These are phyloP conservation scores for Trichoderma reesei DNA, from an alignment of 495 filamentous ascomycete genomes.

Conservation along the genomic window DNA sequence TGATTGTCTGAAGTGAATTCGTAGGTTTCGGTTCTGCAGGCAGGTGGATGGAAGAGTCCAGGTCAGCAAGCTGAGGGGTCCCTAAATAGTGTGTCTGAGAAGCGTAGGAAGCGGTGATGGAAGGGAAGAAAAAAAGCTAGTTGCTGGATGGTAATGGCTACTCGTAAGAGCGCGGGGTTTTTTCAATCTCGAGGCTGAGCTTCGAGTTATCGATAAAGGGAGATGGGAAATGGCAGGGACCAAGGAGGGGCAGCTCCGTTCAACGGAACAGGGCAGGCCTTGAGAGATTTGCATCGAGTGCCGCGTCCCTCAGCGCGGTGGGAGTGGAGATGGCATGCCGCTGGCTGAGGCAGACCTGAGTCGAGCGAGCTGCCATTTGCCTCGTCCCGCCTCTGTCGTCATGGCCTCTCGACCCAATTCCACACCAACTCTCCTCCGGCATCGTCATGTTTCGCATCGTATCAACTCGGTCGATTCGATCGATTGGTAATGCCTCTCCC, in stretches of 20 bases:
- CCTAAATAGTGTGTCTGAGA: background rate
- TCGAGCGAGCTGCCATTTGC: no score
- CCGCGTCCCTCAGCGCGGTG: background rate
- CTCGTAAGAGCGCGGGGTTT: constrained; percentile 5
- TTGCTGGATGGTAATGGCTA: constrained; percentile 1
- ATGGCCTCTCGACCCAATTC: no score
- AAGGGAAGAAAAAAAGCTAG: background rate
- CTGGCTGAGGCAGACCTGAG: background rate
- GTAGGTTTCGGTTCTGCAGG: background rate
- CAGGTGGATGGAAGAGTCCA: background rate
- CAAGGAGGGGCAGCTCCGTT: constrained; percentile 7
- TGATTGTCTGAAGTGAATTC: background rate
- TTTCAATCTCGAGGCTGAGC: background rate
- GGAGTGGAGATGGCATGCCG: background rate
- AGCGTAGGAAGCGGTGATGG: background rate
- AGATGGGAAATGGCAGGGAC: no score
- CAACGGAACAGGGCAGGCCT: background rate
- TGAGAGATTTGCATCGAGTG: background rate
- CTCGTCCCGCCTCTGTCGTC: no score
- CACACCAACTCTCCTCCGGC: no score
- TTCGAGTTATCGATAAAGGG: constrained; percentile 1
- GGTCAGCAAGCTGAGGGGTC: background rate
- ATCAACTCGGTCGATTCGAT: background rate
- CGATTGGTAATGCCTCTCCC: background rate
- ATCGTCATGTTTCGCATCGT: no score